Conservation (phyloP, 495 filamentous ascomycete genomes). For the Xylaria intraflava region DNA sequence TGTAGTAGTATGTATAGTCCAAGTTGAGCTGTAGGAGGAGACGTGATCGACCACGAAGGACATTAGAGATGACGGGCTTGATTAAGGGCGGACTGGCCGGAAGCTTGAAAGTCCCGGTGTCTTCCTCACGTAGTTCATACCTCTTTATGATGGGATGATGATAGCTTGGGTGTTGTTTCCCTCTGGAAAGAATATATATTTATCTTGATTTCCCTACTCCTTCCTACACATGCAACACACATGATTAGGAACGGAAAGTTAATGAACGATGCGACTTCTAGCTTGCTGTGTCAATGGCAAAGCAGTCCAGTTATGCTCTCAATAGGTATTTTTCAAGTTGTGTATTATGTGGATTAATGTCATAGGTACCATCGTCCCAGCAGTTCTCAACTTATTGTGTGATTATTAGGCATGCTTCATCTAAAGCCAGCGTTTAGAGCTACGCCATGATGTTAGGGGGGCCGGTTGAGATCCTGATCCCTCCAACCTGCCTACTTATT, state of each 20-base stretch:
- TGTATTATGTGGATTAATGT: too few relatives aligned
- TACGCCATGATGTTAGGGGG: neutral
- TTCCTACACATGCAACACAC: neutral
- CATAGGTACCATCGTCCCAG: too few relatives aligned
- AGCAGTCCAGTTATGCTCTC: too few relatives aligned
- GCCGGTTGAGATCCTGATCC: neutral
- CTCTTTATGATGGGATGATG: neutral
- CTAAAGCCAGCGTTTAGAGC: neutral
- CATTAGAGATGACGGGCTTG: neutral
- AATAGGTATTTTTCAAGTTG: too few relatives aligned
- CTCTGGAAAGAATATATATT: neutral
- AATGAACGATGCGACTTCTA: neutral
- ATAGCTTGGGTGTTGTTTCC: neutral
- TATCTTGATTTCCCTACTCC: neutral
- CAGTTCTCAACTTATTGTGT: too few relatives aligned
- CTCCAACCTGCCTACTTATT: neutral
- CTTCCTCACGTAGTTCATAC: neutral
- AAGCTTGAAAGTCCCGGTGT: neutral
- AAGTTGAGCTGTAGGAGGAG: constrained; percentile 4
- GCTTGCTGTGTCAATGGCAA: neutral
- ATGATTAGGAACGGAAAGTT: too few relatives aligned
- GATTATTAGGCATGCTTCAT: neutral
- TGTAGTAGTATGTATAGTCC: constrained; percentile 12
- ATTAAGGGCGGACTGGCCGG: neutral
- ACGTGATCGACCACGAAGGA: neutral